These are phyloP conservation scores for Neovahlkampfia damariscottae DNA, from an alignment of 78 protist species.

Conservation along the genomic window DNA sequence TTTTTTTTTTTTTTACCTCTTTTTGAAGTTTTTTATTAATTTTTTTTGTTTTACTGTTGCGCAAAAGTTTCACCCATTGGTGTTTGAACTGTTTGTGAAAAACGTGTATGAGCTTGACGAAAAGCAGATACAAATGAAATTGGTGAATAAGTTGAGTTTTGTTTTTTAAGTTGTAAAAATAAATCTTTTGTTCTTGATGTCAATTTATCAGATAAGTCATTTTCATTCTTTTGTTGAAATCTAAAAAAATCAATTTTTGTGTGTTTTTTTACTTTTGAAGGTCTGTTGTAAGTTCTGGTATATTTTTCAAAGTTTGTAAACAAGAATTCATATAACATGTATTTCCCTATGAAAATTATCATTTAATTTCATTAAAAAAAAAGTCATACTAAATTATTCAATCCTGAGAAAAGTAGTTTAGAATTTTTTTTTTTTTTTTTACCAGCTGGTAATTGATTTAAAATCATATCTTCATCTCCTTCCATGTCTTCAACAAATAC, in stretches of 20 bases:
- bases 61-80: conserved; percentile 14
- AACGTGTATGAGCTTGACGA: conserved; percentile 30
- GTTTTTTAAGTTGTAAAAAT: background rate
- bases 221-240: too few relatives aligned
- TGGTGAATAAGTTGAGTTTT: background rate
- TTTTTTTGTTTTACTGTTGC: conserved; percentile 35
- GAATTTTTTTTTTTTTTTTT: conserved; percentile 12
- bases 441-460: conserved; percentile 9
- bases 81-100: conserved; percentile 30
- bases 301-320: conserved; percentile 3
- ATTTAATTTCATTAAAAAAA: background rate
- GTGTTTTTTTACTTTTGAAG: background rate
- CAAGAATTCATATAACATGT: conserved; percentile 40
- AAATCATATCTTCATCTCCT: background rate
- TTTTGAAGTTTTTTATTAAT: background rate
- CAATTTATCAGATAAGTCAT: background rate
- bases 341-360: conserved; percentile 8
- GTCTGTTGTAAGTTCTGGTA: conserved; percentile 23
- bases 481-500: conserved; percentile 21
- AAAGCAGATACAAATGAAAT: background rate
- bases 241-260: too few relatives aligned
- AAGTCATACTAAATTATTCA: background rate
- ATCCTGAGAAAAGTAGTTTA: background rate
- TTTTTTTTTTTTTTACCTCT: background rate
- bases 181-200: background rate